Evolutionary conservation across 2,329 filamentous ascomycete genomes (phyloP).

Genomic region (Aspergillus piperis): DNA sequence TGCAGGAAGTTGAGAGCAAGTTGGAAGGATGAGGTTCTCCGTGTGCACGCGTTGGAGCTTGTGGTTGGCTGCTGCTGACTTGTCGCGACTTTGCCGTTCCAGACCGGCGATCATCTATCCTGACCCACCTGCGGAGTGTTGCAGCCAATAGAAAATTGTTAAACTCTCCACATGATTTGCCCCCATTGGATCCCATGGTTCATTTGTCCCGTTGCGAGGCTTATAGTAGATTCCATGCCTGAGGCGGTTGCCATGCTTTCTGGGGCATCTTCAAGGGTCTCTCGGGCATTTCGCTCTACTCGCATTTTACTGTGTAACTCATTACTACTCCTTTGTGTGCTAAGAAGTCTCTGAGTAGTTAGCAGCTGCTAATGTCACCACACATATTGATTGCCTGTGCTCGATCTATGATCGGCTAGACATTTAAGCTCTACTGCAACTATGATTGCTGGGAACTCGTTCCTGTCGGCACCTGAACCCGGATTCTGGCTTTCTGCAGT

Average conservation of each 20-base stretch:
- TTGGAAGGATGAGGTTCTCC: conserved; percentile 23
- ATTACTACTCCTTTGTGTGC: no score
- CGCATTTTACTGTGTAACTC: not conserved
- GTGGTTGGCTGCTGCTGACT: conserved; percentile 21
- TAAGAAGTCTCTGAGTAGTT: no score
- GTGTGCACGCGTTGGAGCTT: conserved; percentile 21
- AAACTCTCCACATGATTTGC: conserved; percentile 1
- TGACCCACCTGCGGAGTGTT: not conserved
- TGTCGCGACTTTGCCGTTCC: conserved; percentile 9
- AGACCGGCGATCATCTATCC: not conserved
- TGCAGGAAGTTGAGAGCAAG: conserved; percentile 17
- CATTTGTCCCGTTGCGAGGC: not conserved
- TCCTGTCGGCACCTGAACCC: not conserved
- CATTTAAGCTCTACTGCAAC: not conserved
- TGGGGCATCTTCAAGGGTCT: not conserved
- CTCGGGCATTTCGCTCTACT: not conserved
- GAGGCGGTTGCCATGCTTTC: not conserved
- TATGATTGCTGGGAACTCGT: no score
- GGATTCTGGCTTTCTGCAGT: not conserved
- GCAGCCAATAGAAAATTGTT: no score
- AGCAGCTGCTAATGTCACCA: not conserved
- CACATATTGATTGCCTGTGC: not conserved
- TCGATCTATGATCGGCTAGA: not conserved
- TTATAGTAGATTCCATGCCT: not conserved
- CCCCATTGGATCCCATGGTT: conserved; percentile 2